phyloP scores from a whole-genome alignment of 2,329 filamentous ascomycete genomes.

The Fusarium marasasianum region DNA sequence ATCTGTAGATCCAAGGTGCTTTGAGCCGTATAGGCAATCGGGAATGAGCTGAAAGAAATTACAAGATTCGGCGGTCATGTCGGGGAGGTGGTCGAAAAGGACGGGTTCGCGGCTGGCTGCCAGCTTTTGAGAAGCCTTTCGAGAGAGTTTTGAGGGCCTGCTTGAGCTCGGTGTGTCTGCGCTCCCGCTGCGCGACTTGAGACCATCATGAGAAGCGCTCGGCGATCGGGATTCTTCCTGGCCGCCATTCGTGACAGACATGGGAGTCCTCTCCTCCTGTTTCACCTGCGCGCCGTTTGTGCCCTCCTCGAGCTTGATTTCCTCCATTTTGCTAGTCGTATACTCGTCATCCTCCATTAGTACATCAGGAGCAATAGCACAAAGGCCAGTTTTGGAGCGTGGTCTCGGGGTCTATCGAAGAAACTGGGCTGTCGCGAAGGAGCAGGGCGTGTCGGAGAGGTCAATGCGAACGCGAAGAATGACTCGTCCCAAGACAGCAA shows the following conservation, averaged over 20 bases:
- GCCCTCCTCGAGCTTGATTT: constrained; percentile 56
- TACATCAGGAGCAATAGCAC: constrained; percentile 37
- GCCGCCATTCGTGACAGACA: constrained; percentile 48
- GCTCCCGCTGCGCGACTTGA: constrained; percentile 59
- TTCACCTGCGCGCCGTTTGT: constrained; percentile 52
- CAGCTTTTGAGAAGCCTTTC: constrained; percentile 76
- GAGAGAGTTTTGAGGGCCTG: constrained; percentile 75
- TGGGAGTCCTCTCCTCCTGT: constrained; percentile 53
- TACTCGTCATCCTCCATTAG: constrained; percentile 55
- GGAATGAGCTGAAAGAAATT: constrained; percentile 82
- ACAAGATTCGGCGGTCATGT: constrained; percentile 80
- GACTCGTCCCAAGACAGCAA: constrained; percentile 38
- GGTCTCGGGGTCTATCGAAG: constrained; percentile 9
- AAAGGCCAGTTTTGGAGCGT: constrained; percentile 11
- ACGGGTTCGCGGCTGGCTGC: constrained; percentile 67
- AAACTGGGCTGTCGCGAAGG: constrained; percentile 13
- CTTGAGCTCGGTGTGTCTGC: constrained; percentile 57
- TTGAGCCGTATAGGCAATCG: constrained; percentile 90
- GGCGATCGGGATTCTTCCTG: constrained; percentile 47
- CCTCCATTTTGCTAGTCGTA: constrained; percentile 54
- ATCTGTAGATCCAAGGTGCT: constrained; percentile 89
- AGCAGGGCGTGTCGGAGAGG: constrained; percentile 25
- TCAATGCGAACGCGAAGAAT: constrained; percentile 34
- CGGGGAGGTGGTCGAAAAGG: constrained; percentile 78
- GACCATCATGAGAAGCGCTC: constrained; percentile 56